Base-by-base conservation (phyloP, 1,139 yeast species). In the Suhomyces choctaworum region DNA sequence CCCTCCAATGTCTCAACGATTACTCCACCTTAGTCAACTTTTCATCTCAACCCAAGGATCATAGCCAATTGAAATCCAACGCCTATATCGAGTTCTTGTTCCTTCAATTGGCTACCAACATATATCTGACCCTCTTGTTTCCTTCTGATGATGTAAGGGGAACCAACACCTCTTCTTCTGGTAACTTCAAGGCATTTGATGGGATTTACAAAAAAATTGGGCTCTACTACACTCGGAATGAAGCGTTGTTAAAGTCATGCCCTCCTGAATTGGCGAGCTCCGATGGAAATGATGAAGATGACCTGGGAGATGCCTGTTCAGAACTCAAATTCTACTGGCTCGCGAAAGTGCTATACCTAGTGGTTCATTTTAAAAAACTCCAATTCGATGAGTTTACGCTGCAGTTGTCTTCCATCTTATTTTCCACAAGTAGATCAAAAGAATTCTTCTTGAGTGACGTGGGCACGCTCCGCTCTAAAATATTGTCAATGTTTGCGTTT, bases 71-170 rank as follows among this genome's bases (percentile, higher is more conserved):
- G 35, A 42, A 32, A 8, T 39, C 42, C 4, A 60, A 60, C 40
- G 37, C 50, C 22, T 58, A 51, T 44, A 43, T 62, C 22, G 64
- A 63, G 44, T 59, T 49, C 36, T 47, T 53, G 19, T 55, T 58
- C 27, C 52, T 53, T 37, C 63, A 55, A 38, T 52, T 48, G 25
- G 38, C 54, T 1, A 45, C 50, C n/a, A 42, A 46, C 21, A 36
- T 60, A 20, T 58, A 52, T 39, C 47, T 42, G 23, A 36, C 43
- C 24, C 35, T 53, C 17, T 56, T 60, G 56, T 55, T 58, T 31
- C 54, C 55, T 1, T 13, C 22, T 3, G 10, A 16, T 9, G 36
- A 34, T 2, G 26, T 27, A 5, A 16, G 13, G n/a, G 27, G 25
- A n/a, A 22, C 22, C 5, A 34, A 24, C 1, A 11, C 30, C 11